Base-by-base conservation (phyloP, 139 green algal genomes). In the Eudorina sp. region DNA sequence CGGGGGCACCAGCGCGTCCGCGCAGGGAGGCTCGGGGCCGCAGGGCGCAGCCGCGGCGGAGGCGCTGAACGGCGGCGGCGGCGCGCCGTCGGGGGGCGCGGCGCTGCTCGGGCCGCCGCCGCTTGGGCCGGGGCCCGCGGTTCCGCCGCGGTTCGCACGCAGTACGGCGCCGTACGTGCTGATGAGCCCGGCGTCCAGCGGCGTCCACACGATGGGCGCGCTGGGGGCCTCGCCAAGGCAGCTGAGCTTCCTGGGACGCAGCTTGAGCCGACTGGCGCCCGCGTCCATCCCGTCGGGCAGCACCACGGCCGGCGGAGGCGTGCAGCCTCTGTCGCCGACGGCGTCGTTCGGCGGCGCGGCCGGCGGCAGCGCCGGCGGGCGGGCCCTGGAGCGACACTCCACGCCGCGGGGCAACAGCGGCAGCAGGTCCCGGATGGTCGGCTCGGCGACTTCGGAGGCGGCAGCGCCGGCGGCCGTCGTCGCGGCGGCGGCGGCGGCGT, bases 231-330 rank as follows among this genome's bases (percentile, higher is more conserved):
- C 78, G 38, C 78, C 78, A 4, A 55, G 78, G 16, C 78, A 85
- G 78, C 55, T 85, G 4, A 85, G 78, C 58, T 85, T 85, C 34
- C 41, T 85, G 40, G 78, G 55, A 9, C 55, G 78, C 55, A 85
- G 55, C 38, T 19, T 38, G 27, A 85, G 78, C 41, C 55, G 78
- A 13, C 55, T 85, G 77, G 77, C 53, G 14, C 7, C 29, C 6
- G 34, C 36, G 6, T 85, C 78, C 8, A 21, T 31, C 5, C 31
- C n/a, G 8, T 21, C 75, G n/a, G 48, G 14, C 16, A 58, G 45
- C 3, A 14, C 75, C 11, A 27, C 46, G n/a, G n/a, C 73, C 14
- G 43, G 18, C 0, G 36, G 36, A 4, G 36, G 18, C 14, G 36
- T 53, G 41, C 8, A 36, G 2, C 1, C 68, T 6, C 36, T 43